Percentiles rank a stretch among this genome's conserved stretches.
Evolutionary conservation across 2,329 filamentous ascomycete species (phyloP).

Genomic region (Aureobasidium sp.): DNA sequence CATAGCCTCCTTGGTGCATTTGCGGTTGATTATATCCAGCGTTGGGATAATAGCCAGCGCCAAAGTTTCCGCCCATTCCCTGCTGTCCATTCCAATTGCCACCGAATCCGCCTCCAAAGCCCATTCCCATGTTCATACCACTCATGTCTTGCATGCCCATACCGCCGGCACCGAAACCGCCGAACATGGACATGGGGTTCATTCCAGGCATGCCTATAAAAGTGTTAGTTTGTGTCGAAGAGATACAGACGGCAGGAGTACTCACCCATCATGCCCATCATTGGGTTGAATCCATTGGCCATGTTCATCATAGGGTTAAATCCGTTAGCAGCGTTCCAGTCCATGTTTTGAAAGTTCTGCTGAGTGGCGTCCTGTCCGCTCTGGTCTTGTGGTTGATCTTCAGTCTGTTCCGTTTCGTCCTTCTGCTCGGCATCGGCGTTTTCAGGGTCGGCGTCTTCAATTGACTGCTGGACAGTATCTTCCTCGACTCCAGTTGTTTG

Average conservation of each 20-base stretch:
- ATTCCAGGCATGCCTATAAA: constrained; percentile 67
- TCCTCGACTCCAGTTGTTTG: background rate
- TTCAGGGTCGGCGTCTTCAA: background rate
- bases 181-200: constrained; percentile 76
- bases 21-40: constrained; percentile 48
- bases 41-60: constrained; percentile 49
- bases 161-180: constrained; percentile 64
- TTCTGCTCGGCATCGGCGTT: background rate
- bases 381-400: constrained; percentile 6
- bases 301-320: constrained; percentile 68
- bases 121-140: constrained; percentile 48
- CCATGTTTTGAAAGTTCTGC: constrained; percentile 51
- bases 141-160: constrained; percentile 78
- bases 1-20: constrained; percentile 37
- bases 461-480: constrained; percentile 8
- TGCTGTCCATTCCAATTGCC: constrained; percentile 63
- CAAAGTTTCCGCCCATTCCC: constrained; percentile 68
- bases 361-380: constrained; percentile 27
- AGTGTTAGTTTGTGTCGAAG: constrained; percentile 3
- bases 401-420: background rate
- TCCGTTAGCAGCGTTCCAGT: constrained; percentile 46
- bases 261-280: constrained; percentile 99
- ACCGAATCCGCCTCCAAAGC: constrained; percentile 61
- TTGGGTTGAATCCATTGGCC: constrained; percentile 64
- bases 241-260: constrained; percentile 19